Evolutionary conservation across 768 basidiomycete species (phyloP).

Genomic region (Termitomyces sp.): DNA sequence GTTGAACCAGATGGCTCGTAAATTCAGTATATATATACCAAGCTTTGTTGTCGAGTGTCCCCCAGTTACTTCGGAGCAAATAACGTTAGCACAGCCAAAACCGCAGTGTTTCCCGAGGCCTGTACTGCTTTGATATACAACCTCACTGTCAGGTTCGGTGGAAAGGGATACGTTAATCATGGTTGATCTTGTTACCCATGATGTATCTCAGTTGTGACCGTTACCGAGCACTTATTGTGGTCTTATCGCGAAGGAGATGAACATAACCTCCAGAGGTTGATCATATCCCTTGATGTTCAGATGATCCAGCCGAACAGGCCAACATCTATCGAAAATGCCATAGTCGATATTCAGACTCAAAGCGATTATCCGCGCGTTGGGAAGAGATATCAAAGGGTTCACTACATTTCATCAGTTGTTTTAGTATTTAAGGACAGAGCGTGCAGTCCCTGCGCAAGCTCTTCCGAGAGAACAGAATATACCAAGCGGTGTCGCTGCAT

Average conservation of each 20-base stretch:
- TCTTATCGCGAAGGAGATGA: slow-evolving; percentile 6
- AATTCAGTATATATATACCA: slow-evolving; percentile 13
- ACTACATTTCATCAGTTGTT: slow-evolving; percentile 46
- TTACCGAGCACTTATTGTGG: slow-evolving; percentile 4
- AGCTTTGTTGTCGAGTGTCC: slow-evolving; percentile 5
- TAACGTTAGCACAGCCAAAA: slow-evolving; percentile 13
- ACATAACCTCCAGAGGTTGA: not conserved
- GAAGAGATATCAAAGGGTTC: not conserved
- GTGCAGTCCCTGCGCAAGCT: slow-evolving; percentile 68
- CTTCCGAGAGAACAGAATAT: slow-evolving; percentile 64
- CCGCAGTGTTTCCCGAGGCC: not conserved
- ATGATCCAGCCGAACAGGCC: not conserved
- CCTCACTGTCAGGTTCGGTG: not conserved
- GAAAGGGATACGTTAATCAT: not conserved
- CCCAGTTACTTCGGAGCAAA: slow-evolving; percentile 2
- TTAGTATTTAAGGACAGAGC: slow-evolving; percentile 73
- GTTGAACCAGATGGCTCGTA: not conserved
- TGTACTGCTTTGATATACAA: not conserved
- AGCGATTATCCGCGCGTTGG: not conserved
- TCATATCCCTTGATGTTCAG: slow-evolving; percentile 4
- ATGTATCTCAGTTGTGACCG: slow-evolving; percentile 8
- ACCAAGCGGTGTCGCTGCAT: slow-evolving; percentile 83
- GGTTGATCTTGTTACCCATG: slow-evolving; percentile 10
- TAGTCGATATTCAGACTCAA: not conserved
- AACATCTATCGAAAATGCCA: not conserved